These are phyloP conservation scores for Astrephomene gubernaculifera DNA, from an alignment of 139 green algal species.

Conservation along the genomic window DNA sequence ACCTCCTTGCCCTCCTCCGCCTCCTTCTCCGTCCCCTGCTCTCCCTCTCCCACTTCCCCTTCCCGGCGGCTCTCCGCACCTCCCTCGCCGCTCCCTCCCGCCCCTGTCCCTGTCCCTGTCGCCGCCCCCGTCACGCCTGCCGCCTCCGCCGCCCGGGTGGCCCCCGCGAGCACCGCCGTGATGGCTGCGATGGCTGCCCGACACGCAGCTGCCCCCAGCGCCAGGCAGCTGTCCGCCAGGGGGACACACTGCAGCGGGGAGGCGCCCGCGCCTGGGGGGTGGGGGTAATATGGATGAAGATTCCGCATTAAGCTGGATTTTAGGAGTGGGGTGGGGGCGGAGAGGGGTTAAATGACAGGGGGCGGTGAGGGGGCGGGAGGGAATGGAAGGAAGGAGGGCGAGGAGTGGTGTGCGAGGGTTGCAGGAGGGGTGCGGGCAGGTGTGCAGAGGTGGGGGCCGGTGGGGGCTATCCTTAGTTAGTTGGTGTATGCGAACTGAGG, in stretches of 20 bases:
- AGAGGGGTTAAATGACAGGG: too few species aligned
- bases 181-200: slow-evolving; percentile 53
- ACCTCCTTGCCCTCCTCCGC: not conserved
- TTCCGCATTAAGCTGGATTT: too few species aligned
- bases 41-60: too few species aligned
- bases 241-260: slow-evolving; percentile 80
- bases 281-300: too few species aligned
- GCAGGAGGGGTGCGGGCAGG: not conserved
- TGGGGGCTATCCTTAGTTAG: too few species aligned
- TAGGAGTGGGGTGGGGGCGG: not conserved
- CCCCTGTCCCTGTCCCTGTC: not conserved
- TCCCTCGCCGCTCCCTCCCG: not conserved
- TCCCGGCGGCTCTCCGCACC: too few species aligned
- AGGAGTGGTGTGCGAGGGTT: not conserved
- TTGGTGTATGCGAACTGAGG: too few species aligned
- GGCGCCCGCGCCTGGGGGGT: slow-evolving; percentile 61
- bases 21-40: not conserved
- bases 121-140: not conserved
- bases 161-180: slow-evolving; percentile 29
- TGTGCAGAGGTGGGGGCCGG: too few species aligned
- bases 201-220: slow-evolving; percentile 69
- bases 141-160: not conserved
- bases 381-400: not conserved
- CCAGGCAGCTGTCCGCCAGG: slow-evolving; percentile 87
- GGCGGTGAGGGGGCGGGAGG: not conserved